Evolutionary conservation across 2,329 filamentous ascomycete species (phyloP), one percentile per base, ranked within the genome.

Genomic region (Microcyclospora pomicola): DNA sequence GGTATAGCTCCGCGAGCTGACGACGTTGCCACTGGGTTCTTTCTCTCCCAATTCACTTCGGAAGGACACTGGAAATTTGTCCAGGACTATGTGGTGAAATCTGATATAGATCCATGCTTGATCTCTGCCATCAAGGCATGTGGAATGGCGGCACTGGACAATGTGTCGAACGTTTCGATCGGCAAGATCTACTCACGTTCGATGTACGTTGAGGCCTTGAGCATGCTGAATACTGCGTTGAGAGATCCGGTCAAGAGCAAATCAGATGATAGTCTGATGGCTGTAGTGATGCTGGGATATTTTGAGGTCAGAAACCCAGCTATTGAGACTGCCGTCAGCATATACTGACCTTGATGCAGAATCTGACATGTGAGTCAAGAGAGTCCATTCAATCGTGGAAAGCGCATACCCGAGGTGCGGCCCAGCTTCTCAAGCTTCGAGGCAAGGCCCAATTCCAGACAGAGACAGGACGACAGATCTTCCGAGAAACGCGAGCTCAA

Each of bases 331-430:
- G 7, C 19, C 19, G 19, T 24, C 19, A 24, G 19, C 19, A 24
- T 7, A 24, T 24, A 24, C 19, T 24, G 7, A 24, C 7, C 4
- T 24, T 38, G 37, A 7, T 10, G 14, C 15, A 41, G 45, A 56
- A 53, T 28, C 42, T 57, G n/a, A 49, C 48, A 9, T 56, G 54
- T 42, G 51, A 56, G 34, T 48, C 46, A 15, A 38, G 44, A 27
- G 45, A 52, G 29, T 54, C 50, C 13, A 51, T 57, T 32, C 41
- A 54, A 15, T 56, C 56, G 6, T 61, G 58, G 59, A 60, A 59
- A 49, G 58, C 57, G 24, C 59, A 62, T 40, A 56, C 60, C 30
- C 49, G 48, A 19, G 59, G 58, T 16, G 54, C 58, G 10, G 50
- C 56, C 15, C 52, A 59, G 27, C 45, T 62, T 9, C 45, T 60